Evolutionary conservation across 2,329 filamentous ascomycete genomes (phyloP), one percentile per base, ranked within the genome.

Genomic region (Dactylonectria estremocensis): DNA sequence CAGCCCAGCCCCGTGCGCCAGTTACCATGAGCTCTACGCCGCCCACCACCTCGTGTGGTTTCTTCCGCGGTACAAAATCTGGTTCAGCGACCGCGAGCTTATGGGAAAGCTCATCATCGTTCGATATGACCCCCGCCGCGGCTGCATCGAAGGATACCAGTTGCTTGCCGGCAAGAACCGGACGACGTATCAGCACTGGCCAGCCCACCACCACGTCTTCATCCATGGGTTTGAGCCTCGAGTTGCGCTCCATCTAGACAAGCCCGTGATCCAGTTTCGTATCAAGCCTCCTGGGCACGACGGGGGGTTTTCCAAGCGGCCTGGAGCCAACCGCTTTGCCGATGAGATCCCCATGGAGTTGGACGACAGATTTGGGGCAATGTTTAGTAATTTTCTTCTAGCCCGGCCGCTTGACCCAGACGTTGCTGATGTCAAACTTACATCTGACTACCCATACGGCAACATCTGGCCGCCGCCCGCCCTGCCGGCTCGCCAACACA

Each of bases 11-110:
- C 91, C 91, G 7, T 91, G 87, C 74, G 73, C 82, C 2, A 90
- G 86, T 24, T 97, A 91, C 80, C 89, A 89, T 64, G 87, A 92
- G 28, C 87, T 97, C 2, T 97, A 93, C 78, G 83, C 87, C 48
- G 86, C 90, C 20, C 93, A 96, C 77, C 88, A 96, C 70, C 91
- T 92, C 0, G 90, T 91, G 74, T 98, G 95, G 95, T 97, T 97
- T 76, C 84, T 98, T 1, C 86, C 93, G 0, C 90, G 88, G 58
- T 86, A 93, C 77, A 95, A 93, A 80, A 84, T 98, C 70, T 98
- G 95, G 95, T 95, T 97, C 76, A 89, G 90, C 66, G 94, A 97
- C 79, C 87, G 85, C 2, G 87, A 91, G 33, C 86, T 94, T 54
- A 91, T 88, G 2, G 95, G 95, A 0, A 92, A 92, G 77, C 80